Evolutionary conservation across 805 yeast species (phyloP).

Genomic region (Deakozyma indianensis): DNA sequence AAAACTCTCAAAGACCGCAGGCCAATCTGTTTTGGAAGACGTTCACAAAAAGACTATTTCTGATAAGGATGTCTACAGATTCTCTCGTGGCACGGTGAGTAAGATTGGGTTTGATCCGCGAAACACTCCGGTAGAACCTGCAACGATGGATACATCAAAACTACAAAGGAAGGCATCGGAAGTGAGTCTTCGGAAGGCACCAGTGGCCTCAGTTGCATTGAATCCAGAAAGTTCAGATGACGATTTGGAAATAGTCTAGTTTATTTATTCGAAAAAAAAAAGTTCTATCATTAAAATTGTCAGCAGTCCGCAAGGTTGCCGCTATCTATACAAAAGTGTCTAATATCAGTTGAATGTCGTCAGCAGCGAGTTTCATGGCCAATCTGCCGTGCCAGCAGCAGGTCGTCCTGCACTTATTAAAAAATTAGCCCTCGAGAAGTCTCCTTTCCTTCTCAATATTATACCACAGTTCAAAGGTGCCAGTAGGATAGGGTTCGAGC

Average conservation of each 20-base stretch:
- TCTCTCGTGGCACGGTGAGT: not conserved
- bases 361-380: no score
- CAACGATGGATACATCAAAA: not conserved
- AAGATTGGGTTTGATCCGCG: not conserved
- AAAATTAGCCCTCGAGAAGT: constrained; percentile 5
- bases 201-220: no score
- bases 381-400: no score
- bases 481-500: constrained; percentile 30
- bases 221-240: constrained; percentile 25
- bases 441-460: constrained; percentile 21
- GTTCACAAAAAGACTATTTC: not conserved
- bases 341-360: no score
- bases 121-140: not conserved
- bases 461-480: constrained; percentile 40
- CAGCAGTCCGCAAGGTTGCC: no score
- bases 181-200: constrained; percentile 21
- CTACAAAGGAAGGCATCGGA: constrained; percentile 17
- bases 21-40: not conserved
- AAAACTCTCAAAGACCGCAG: not conserved
- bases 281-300: no score
- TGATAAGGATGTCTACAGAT: not conserved
- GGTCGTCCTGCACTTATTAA: no score
- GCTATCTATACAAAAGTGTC: no score
- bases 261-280: no score
- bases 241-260: constrained; percentile 18